These are phyloP conservation scores for Talaromyces sp. DNA, from an alignment of 2,329 filamentous ascomycete genomes.

Conservation along the genomic window DNA sequence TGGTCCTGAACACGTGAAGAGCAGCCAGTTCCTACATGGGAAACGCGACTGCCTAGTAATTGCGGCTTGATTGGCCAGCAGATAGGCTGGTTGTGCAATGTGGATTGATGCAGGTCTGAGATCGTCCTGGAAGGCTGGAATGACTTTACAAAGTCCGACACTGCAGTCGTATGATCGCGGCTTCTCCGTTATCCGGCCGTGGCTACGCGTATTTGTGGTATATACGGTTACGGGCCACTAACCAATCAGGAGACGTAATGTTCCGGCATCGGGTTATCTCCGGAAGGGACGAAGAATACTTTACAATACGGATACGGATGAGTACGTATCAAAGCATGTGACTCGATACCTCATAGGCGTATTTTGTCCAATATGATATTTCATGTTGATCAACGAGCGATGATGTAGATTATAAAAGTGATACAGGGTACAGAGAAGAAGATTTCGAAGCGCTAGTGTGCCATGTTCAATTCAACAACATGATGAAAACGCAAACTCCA, in stretches of 20 bases:
- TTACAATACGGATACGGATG: constrained; percentile 1
- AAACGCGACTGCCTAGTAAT: constrained; percentile 5
- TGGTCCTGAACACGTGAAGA: neutral
- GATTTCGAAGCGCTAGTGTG: neutral
- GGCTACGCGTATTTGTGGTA: neutral
- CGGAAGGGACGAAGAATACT: neutral
- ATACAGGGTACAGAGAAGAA: neutral
- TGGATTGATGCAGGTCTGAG: neutral
- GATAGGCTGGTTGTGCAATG: neutral
- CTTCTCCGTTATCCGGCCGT: constrained; percentile 13
- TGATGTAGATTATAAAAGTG: neutral
- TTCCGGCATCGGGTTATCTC: neutral
- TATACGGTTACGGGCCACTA: neutral
- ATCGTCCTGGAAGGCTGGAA: too few relatives aligned
- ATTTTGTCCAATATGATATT: neutral
- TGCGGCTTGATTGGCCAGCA: neutral
- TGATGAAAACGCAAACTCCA: neutral
- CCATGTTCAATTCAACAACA: too few relatives aligned
- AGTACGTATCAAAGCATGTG: neutral
- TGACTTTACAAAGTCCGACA: neutral
- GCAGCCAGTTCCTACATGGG: neutral
- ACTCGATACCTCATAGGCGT: neutral
- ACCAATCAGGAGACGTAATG: neutral
- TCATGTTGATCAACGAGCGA: neutral
- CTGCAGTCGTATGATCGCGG: constrained; percentile 14